These are phyloP conservation scores for Entomortierella chlamydospora DNA, from an alignment of 192 early-diverging fungal genomes.

Conservation along the genomic window DNA sequence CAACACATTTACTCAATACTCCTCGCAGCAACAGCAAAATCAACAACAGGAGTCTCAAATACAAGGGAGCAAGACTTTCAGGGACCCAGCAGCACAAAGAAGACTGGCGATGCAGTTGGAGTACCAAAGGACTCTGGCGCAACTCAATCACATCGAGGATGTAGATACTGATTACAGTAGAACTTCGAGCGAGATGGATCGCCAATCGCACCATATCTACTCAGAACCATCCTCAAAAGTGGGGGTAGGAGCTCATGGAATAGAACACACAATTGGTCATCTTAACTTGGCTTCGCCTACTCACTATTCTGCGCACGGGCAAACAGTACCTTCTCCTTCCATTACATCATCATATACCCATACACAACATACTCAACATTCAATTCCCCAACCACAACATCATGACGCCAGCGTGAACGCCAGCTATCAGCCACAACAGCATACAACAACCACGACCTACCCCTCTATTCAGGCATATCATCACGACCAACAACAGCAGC, in stretches of 20 bases:
- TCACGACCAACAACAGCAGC: background rate
- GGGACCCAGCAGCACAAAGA: slow-evolving; percentile 5
- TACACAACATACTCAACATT: background rate
- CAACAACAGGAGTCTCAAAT: background rate
- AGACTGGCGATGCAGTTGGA: slow-evolving; percentile 18
- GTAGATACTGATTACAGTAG: background rate
- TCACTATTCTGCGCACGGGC: background rate
- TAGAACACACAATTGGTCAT: no score
- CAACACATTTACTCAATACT: background rate
- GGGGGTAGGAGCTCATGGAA: background rate
- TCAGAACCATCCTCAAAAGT: background rate
- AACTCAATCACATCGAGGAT: background rate
- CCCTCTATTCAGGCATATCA: background rate
- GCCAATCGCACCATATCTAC: background rate
- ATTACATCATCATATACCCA: background rate
- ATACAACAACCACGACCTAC: slow-evolving; percentile 2
- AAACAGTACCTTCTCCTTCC: background rate
- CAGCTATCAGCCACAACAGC: background rate
- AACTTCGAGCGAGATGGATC: background rate
- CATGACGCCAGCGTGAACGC: background rate
- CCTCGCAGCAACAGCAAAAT: background rate
- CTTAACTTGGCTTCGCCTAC: no score
- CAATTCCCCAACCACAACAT: slow-evolving; percentile 4
- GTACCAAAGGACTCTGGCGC: slow-evolving; percentile 21
- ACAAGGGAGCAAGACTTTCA: slow-evolving; percentile 1